These are phyloP conservation scores for Pseudoscleropodium purum DNA, from an alignment of 225 moss, liverwort and hornwort genomes.

Conservation along the genomic window DNA sequence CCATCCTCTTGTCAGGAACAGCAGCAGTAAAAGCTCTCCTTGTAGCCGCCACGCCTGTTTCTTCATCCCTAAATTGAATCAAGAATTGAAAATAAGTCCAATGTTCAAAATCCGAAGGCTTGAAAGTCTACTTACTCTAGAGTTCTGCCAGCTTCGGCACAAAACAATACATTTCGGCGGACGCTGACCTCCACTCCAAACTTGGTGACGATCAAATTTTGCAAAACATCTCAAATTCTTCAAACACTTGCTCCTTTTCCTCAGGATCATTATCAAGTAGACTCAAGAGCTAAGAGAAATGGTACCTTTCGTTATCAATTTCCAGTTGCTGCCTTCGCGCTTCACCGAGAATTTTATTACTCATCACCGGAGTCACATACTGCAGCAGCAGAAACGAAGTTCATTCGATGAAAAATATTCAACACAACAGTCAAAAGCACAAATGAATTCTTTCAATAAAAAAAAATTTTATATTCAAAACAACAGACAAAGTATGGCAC, in stretches of 20 bases:
- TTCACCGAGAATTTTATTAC: constrained; percentile 76
- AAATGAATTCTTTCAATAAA: neutral
- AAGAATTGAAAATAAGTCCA: neutral
- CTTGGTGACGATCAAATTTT: neutral
- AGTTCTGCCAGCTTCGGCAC: neutral
- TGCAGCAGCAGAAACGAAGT: constrained; percentile 12
- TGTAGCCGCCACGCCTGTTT: constrained; percentile 72
- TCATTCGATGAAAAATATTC: neutral
- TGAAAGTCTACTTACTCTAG: neutral
- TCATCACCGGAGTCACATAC: constrained; percentile 76
- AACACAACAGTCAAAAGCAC: neutral
- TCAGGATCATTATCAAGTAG: neutral
- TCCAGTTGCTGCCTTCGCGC: constrained; percentile 87
- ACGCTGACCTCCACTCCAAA: neutral
- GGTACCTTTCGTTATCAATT: constrained; percentile 74
- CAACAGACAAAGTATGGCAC: neutral
- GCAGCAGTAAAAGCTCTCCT: constrained; percentile 67
- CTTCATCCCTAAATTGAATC: constrained; percentile 58
- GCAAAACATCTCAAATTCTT: neutral
- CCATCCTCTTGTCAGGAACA: constrained; percentile 24
- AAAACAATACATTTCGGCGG: neutral
- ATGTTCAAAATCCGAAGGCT: neutral
- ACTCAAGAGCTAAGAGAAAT: neutral
- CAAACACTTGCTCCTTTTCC: neutral
- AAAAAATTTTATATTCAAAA: neutral